A percentile compares a stretch with the other conserved stretches of the same genome.
phyloP scores from a whole-genome alignment of 164 flowering plant genomes.

The Tetrastigma voinierianum region DNA sequence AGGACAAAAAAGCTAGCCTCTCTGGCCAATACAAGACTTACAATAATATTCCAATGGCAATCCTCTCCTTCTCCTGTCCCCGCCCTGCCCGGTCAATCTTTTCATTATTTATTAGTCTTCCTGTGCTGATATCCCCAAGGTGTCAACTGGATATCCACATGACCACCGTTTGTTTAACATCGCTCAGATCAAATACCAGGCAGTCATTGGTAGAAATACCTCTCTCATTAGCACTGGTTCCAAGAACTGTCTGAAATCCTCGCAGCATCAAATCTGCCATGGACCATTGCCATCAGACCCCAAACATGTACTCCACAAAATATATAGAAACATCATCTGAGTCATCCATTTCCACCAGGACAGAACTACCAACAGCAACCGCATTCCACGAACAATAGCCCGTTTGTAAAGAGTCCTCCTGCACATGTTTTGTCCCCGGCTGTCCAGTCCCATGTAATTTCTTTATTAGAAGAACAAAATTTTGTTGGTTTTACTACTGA shows the following conservation, averaged over 20 bases:
- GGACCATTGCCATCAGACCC: constrained; percentile 64
- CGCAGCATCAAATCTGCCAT: constrained; percentile 70
- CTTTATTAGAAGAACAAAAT: too few relatives aligned
- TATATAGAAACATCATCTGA: constrained; percentile 49
- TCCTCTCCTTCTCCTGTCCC: constrained; percentile 68
- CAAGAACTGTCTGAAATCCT: constrained; percentile 73
- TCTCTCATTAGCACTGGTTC: constrained; percentile 83
- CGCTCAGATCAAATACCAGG: constrained; percentile 49
- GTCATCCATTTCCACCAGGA: constrained; percentile 44
- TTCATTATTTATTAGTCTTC: constrained; percentile 59
- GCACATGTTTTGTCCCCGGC: constrained; percentile 45
- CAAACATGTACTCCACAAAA: constrained; percentile 90
- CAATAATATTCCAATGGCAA: constrained; percentile 80
- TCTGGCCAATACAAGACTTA: constrained; percentile 86
- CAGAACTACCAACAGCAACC: constrained; percentile 60
- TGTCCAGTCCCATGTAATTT: too few relatives aligned
- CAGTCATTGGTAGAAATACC: constrained; percentile 82
- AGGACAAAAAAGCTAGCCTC: constrained; percentile 82
- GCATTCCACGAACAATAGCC: constrained; percentile 56
- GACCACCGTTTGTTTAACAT: constrained; percentile 45
- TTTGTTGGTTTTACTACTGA: too few relatives aligned
- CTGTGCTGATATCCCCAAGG: constrained; percentile 87
- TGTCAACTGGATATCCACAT: constrained; percentile 42
- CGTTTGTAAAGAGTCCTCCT: constrained; percentile 46
- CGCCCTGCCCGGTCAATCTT: constrained; percentile 58